Percentiles rank a stretch among this genome's conserved stretches.
phyloP scores from a whole-genome alignment of 192 early-diverging fungal species.

The Backusella tuberculispora region DNA sequence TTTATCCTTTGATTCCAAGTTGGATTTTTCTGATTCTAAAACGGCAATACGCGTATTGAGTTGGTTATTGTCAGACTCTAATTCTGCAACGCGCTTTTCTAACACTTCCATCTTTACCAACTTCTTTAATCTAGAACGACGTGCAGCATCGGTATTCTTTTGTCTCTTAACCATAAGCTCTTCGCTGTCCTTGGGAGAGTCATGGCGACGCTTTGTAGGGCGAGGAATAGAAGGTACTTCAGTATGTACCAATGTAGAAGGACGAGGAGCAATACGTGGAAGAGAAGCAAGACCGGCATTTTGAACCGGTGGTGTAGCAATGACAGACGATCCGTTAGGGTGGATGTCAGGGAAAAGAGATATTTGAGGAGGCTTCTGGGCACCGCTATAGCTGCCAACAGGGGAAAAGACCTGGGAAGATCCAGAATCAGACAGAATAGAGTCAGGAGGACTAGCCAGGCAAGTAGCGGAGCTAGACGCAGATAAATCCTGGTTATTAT shows the following conservation, averaged over 20 bases:
- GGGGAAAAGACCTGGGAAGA: background rate
- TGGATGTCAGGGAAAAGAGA: slow-evolving; percentile 26
- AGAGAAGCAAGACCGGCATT: background rate
- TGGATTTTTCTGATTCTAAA: slow-evolving; percentile 52
- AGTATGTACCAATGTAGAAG: background rate
- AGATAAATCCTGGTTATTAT: background rate
- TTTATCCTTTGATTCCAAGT: slow-evolving; percentile 40
- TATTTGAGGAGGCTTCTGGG: background rate
- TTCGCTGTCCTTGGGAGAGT: slow-evolving; percentile 21
- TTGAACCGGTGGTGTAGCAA: background rate
- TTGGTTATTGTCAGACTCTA: slow-evolving; percentile 75
- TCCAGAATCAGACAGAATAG: slow-evolving; percentile 12
- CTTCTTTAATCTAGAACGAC: slow-evolving; percentile 85
- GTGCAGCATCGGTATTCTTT: slow-evolving; percentile 89
- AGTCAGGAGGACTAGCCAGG: slow-evolving; percentile 1
- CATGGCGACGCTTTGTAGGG: slow-evolving; percentile 11
- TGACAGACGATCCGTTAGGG: no score
- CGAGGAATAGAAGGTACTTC: slow-evolving; percentile 10
- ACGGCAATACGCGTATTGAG: slow-evolving; percentile 60
- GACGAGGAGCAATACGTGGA: slow-evolving; percentile 13
- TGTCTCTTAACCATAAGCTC: slow-evolving; percentile 47
- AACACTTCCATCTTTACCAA: slow-evolving; percentile 73
- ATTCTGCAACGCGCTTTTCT: slow-evolving; percentile 69
- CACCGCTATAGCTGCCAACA: background rate
- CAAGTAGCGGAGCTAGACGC: background rate